Evolutionary conservation across 2,329 filamentous ascomycete genomes (phyloP), one percentile per base, ranked within the genome.

Genomic region (Ceratocystiopsis brevicomis): DNA sequence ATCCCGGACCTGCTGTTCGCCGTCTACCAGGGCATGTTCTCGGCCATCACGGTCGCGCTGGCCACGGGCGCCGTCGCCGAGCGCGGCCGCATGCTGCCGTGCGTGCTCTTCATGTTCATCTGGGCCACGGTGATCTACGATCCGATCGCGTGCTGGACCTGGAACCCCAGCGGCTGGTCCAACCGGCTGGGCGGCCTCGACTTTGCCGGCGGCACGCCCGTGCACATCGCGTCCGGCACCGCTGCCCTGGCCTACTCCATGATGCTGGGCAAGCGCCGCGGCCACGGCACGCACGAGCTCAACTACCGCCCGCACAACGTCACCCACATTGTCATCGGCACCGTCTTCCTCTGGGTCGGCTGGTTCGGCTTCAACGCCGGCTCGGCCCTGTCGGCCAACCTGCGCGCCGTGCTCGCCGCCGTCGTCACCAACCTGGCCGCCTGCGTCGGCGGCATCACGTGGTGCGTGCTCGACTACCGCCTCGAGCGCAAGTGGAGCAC

Each of bases 341-440:
- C 81, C 4, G 71, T 78, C 21, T 71, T 80, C 60, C 69, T 94
- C 41, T 95, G 87, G 87, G 82, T 94, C 39, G 86, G 87, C 46
- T 95, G 86, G 87, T 90, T 94, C 57, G 87, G 87, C 40, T 95
- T 95, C 73, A 95, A 94, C 61, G 86, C 83, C 43, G 87, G 87
- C 48, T 73, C 80, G 4, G 87, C 85, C 2, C 68, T 92, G 38
- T 71, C 73, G 46, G 81, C 84, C 50, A 93, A 90, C 64, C 65
- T 93, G 52, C 82, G 87, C 47, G 82, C 87, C 43, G 69, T 93
- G 58, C 88, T 94, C 81, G 86, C 87, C 43, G 81, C 81, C 53
- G 73, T 90, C 41, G 82, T 88, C 49, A 94, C 87, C 46, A 88
- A 94, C 61, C 67, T 94, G 18, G 79, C 87, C 39, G 87, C 87